A percentile compares a stretch with the other conserved stretches of the same genome.
Conservation (phyloP, 192 early-diverging fungal species). For the Nowakowskiella sp. region DNA sequence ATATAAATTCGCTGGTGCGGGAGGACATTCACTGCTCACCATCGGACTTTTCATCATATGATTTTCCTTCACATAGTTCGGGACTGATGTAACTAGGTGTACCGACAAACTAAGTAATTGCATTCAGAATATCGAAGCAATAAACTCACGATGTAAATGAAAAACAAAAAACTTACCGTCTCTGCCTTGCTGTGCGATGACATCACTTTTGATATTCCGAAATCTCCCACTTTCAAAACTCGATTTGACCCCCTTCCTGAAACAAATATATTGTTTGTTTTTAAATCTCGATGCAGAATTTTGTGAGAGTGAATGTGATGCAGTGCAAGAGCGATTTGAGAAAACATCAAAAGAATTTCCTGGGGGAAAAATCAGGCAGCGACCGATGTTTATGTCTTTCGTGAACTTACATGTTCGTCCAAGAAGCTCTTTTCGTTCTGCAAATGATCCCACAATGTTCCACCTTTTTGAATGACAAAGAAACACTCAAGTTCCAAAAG, state of each 20-base stretch:
- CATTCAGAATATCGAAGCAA: not conserved
- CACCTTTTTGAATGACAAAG: not conserved
- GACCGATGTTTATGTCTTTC: no score
- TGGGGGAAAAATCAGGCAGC: constrained; percentile 6
- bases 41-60: constrained; percentile 12
- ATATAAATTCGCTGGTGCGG: not conserved
- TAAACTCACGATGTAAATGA: not conserved
- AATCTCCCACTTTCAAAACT: constrained; percentile 15
- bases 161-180: constrained; percentile 1
- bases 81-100: constrained; percentile 16
- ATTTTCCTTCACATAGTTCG: constrained; percentile 14
- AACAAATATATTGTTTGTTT: constrained; percentile 18
- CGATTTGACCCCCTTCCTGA: constrained; percentile 10
- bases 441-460: constrained; percentile 18
- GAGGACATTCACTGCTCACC: not conserved
- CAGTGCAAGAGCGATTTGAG: constrained; percentile 10
- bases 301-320: constrained; percentile 21
- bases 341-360: constrained; percentile 12
- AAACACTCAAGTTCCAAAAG: not conserved
- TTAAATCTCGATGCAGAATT: constrained; percentile 16
- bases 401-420: constrained; percentile 1
- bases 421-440: not conserved
- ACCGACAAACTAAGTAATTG: constrained; percentile 5
- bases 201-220: constrained; percentile 17
- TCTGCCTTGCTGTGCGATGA: constrained; percentile 8